Base-by-base conservation (phyloP, 176 grass and related monocot genomes). In the Secale cereale region DNA sequence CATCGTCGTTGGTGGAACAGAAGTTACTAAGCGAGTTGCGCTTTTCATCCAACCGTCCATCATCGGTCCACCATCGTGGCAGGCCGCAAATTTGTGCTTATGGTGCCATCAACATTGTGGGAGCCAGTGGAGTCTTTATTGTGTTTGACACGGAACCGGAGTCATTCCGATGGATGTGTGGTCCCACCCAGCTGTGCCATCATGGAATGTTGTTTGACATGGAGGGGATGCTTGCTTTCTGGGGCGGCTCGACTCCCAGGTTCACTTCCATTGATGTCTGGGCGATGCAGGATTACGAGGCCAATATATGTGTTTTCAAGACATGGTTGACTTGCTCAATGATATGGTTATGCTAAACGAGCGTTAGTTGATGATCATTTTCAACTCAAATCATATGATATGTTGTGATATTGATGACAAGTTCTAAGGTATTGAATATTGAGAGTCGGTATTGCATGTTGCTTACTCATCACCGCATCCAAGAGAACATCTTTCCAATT, bases 101-200 rank as follows among this genome's bases (percentile, higher is more conserved):
- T 59, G 7, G 14, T n/a, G 22, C 22, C 0, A 4, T 0, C 14
- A n/a, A 4, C 0, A 7, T 59, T n/a, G 8, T 8, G 20, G 20
- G 14, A 59, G 54, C 7, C 8, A 1, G 54, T 7, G 1, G 20
- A 8, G 20, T 22, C 54, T 22, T 59, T 37, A 8, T 37, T 37
- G 36, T 37, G 36, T 37, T 37, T 8, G 36, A 37, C 36, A 37
- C 1, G 8, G 36, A 37, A 37, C 7, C 36, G 36, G 7, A 1
- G 36, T 37, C 36, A 37, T 37, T 37, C 36, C 36, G 0, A 37
- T 37, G 36, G 36, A 37, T 37, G 36, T 0, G 36, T 8, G 36
- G 36, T 37, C 36, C 36, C 20, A n/a, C 19, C 54, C 6, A 59
- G 19, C 19, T 0, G 54, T 22, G 19, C 19, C 14, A 59, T n/a